These are phyloP conservation scores for Bryoglossum gracile DNA, from an alignment of 495 filamentous ascomycete genomes.

Conservation along the genomic window DNA sequence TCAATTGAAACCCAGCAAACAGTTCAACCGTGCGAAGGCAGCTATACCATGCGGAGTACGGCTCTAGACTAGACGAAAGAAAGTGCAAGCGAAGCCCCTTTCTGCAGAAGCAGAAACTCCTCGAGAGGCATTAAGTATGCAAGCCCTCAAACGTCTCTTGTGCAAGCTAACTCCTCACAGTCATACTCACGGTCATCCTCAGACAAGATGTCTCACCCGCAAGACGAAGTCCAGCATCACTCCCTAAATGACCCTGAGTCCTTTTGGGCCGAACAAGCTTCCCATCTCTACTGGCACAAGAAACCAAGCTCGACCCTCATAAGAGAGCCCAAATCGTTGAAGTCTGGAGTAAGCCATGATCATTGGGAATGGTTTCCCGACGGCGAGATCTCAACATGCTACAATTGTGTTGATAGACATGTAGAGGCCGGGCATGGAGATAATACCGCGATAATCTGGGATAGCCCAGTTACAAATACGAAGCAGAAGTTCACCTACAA, in stretches of 20 bases:
- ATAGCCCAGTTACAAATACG: conserved; percentile 73
- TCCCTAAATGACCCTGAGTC: conserved; percentile 54
- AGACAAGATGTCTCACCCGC: conserved; percentile 31
- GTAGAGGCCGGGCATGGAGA: conserved; percentile 68
- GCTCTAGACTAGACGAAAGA: too few relatives aligned
- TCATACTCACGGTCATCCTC: too few relatives aligned
- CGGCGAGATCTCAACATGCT: conserved; percentile 82
- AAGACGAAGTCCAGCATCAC: conserved; percentile 43
- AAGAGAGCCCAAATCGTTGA: conserved; percentile 35
- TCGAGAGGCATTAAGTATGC: too few relatives aligned
- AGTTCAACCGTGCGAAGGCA: too few relatives aligned
- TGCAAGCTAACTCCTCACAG: background rate
- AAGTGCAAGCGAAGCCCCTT: too few relatives aligned
- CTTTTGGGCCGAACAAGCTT: conserved; percentile 75
- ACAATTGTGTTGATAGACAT: conserved; percentile 87
- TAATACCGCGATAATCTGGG: conserved; percentile 72
- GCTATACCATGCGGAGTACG: too few relatives aligned
- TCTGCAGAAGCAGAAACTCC: too few relatives aligned
- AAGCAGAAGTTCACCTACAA: conserved; percentile 68
- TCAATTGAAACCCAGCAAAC: too few relatives aligned
- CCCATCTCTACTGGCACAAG: conserved; percentile 72
- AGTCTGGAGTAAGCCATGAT: conserved; percentile 33
- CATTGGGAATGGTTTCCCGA: conserved; percentile 87
- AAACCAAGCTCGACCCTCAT: conserved; percentile 46
- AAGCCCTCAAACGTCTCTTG: too few relatives aligned